Percentiles rank a stretch among this genome's conserved stretches.
Conservation (phyloP, 306 rosid species). For the Lathyrus oleraceus region DNA sequence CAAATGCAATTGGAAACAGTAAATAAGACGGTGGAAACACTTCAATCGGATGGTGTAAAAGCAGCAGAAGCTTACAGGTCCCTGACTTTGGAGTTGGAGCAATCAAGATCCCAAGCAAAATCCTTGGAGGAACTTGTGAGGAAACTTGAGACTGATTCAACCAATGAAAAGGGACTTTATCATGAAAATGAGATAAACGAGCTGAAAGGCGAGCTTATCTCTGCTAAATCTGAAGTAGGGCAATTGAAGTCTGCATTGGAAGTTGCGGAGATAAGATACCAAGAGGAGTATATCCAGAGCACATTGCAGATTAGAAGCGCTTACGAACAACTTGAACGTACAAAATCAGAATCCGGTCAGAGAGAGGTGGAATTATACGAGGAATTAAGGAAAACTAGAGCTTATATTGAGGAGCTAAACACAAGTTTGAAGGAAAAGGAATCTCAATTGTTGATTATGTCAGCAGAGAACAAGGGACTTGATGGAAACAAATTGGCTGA, state of each 20-base stretch:
- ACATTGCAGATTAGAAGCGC: constrained; percentile 78
- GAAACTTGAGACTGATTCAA: constrained; percentile 55
- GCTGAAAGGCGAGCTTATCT: constrained; percentile 55
- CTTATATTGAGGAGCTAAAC: constrained; percentile 55
- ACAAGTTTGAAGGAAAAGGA: constrained; percentile 57
- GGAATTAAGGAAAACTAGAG: constrained; percentile 53
- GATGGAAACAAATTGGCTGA: constrained; percentile 37
- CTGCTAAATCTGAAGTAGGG: constrained; percentile 57
- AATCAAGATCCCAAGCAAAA: constrained; percentile 60
- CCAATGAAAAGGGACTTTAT: constrained; percentile 34
- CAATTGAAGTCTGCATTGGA: constrained; percentile 66
- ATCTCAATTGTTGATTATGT: constrained; percentile 45
- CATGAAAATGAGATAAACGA: constrained; percentile 40
- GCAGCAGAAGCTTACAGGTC: constrained; percentile 54
- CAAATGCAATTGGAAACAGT: constrained; percentile 68
- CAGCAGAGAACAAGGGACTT: constrained; percentile 48
- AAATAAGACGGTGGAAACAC: constrained; percentile 57
- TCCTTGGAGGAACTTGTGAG: constrained; percentile 66
- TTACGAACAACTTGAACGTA: constrained; percentile 62
- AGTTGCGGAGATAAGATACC: constrained; percentile 63
- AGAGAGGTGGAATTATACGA: constrained; percentile 54
- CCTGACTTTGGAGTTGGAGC: constrained; percentile 67
- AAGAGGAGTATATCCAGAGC: constrained; percentile 77
- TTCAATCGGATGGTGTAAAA: constrained; percentile 53
- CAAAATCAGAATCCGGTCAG: constrained; percentile 55